Evolutionary conservation across 257 asterid genomes (phyloP), one percentile per base, ranked within the genome.

Genomic region (Verbena officinalis): DNA sequence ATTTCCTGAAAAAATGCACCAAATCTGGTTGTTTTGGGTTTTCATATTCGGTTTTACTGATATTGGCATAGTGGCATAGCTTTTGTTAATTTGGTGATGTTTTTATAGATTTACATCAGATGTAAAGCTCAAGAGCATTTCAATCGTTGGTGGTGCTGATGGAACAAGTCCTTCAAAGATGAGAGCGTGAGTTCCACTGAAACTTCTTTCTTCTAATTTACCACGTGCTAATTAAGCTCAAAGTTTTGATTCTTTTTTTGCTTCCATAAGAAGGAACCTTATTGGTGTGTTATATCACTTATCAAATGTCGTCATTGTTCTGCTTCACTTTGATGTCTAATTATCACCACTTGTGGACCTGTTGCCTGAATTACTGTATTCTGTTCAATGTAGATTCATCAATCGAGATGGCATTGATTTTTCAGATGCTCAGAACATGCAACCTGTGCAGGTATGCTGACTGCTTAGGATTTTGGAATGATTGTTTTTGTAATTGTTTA

Each of bases 331-430:
- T 34, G 30, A 51, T 69, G 48, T 59, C 42, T 31, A 42, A 17
- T 45, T 50, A 8, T 62, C 52, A 19, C 24, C 33, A 13, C 31
- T 57, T 34, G 9, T 39, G 16, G 55, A n/a, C 50, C 49, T 62
- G 5, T 62, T 17, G 62, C 48, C 55, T 58, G 50, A 68, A 44
- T 43, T 17, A 9, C 15, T 59, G 23, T 69, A 15, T 63, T 64
- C 48, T 74, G 62, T 66, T 64, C 65, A 62, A 66, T 81, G 74
- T 69, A 93, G 99, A 77, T 93, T 93, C 78, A 80, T 86, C 79
- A 93, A 93, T 65, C 79, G 95, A 31, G 99, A 93, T 50, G 99
- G 97, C 19, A 86, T 93, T 66, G 99, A 93, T 77, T 93, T 90
- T 73, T 87, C 97, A 64, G 99, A 93, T 83, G 99, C 97, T 69